These are phyloP conservation scores for Gyrodon lividus DNA, from an alignment of 768 basidiomycete genomes.

Conservation along the genomic window DNA sequence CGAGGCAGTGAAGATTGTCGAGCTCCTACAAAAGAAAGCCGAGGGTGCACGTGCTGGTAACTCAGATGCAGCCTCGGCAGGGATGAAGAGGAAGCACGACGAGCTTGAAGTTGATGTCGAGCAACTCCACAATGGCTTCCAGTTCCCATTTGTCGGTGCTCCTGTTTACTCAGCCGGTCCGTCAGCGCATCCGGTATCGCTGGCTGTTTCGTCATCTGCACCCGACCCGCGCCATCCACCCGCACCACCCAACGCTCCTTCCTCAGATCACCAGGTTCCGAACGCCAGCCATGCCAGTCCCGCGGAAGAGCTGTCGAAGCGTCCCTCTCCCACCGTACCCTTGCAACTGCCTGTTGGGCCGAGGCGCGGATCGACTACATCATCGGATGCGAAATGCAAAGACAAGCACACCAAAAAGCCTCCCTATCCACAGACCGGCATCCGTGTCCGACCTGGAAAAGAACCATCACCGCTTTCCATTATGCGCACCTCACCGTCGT, in stretches of 20 bases:
- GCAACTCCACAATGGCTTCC: slow-evolving; percentile 34
- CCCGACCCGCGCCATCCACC: background rate
- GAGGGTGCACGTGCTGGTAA: slow-evolving; percentile 29
- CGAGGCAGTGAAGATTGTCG: slow-evolving; percentile 41
- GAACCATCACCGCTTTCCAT: slow-evolving; percentile 24
- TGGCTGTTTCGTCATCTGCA: background rate
- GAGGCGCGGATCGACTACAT: slow-evolving; percentile 11
- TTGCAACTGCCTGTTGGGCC: background rate
- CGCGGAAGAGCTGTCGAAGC: slow-evolving; percentile 16
- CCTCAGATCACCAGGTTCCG: slow-evolving; percentile 1
- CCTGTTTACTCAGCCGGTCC: slow-evolving; percentile 26
- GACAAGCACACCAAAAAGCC: slow-evolving; percentile 44
- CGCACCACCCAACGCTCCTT: background rate
- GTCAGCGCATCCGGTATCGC: background rate
- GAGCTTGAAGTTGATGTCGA: slow-evolving; percentile 38
- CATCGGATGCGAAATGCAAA: slow-evolving; percentile 29
- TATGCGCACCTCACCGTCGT: slow-evolving; percentile 1
- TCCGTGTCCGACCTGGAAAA: slow-evolving; percentile 45
- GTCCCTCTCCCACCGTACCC: slow-evolving; percentile 3
- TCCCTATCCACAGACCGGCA: slow-evolving; percentile 43
- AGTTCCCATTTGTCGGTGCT: slow-evolving; percentile 42
- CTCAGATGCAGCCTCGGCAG: slow-evolving; percentile 18
- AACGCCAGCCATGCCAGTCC: slow-evolving; percentile 1
- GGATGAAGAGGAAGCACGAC: slow-evolving; percentile 45
- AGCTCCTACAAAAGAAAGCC: slow-evolving; percentile 40